Base-by-base conservation (phyloP, 495 filamentous ascomycete genomes). In the Geopyxis carbonaria region DNA sequence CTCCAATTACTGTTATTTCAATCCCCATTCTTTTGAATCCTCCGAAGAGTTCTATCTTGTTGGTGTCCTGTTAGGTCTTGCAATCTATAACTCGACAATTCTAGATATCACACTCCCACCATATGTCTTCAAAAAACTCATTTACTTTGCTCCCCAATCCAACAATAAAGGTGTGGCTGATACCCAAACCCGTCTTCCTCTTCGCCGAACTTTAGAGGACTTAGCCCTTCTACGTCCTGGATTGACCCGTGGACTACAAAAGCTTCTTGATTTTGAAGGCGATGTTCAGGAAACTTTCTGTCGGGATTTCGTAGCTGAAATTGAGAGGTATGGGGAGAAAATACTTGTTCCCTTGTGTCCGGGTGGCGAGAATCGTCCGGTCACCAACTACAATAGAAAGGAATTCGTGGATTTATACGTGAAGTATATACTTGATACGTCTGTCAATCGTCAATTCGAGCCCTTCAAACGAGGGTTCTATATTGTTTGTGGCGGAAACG, bases 81-180 rank as follows among this genome's bases (percentile, higher is more conserved):
- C 86, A 14, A 93, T 95, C 48, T 93, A 95, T 64, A 93, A 95
- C 59, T 91, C 83, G 1, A 95, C 83, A 2, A 93, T 95, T 48
- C 66, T 95, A 4, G 86, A 95, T 51, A 69, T 95, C 32, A 78
- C 81, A 6, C 64, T 95, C 11, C 86, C 86, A 3, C 84, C 87
- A n/a, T 93, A 93, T 55, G 76, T 77, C 1, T 95, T 93, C 56
- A 75, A 81, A 45, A 93, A 93, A 58, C 63, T 93, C 20, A 64
- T 93, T 31, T 38, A 48, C 34, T 22, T 47, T 10, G 76, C 78
- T 13, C 38, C 38, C 4, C 29, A 41, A 6, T 68, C 78, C 13
- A 76, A 74, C 4, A 76, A 80, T 5, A 58, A 61, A 11, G 62
- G 67, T 5, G 62, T 57, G 20, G 63, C 61, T 7, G 61, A 70